These are phyloP conservation scores for Microstegium vimineum DNA, from an alignment of 176 grass and related monocot genomes.

Conservation along the genomic window DNA sequence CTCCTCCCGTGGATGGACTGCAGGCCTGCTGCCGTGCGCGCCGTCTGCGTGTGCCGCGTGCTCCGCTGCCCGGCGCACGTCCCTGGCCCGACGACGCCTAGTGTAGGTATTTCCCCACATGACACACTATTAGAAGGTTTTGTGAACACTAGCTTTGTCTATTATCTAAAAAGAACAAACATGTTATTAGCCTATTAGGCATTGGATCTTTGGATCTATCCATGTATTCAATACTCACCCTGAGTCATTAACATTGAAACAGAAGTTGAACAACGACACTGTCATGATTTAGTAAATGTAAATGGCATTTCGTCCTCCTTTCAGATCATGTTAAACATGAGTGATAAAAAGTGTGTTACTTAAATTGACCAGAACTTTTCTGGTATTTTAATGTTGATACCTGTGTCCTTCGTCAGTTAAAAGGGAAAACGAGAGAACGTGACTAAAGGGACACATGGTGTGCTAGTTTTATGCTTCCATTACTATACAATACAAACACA, in stretches of 20 bases:
- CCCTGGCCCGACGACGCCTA: too few relatives aligned
- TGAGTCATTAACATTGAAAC: background rate
- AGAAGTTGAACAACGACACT: background rate
- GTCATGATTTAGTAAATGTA: background rate
- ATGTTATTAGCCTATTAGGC: background rate
- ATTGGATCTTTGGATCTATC: slow-evolving; percentile 12
- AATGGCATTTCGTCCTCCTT: background rate
- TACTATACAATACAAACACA: background rate
- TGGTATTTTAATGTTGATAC: background rate
- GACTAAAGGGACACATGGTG: background rate
- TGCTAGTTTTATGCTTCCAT: background rate
- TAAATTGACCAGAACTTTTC: background rate
- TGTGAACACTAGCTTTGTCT: background rate
- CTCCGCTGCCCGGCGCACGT: too few relatives aligned
- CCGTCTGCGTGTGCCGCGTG: too few relatives aligned
- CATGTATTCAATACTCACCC: background rate
- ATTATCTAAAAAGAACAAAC: slow-evolving; percentile 12
- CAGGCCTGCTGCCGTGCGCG: too few relatives aligned
- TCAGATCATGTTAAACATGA: background rate
- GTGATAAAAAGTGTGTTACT: background rate
- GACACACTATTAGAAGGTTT: background rate
- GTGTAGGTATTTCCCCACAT: too few relatives aligned
- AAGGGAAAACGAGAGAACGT: background rate
- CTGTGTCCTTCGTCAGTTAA: background rate
- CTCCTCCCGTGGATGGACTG: too few relatives aligned